phyloP scores from a whole-genome alignment of 2,329 filamentous ascomycete species.

The Aspergillus phoenicis region DNA sequence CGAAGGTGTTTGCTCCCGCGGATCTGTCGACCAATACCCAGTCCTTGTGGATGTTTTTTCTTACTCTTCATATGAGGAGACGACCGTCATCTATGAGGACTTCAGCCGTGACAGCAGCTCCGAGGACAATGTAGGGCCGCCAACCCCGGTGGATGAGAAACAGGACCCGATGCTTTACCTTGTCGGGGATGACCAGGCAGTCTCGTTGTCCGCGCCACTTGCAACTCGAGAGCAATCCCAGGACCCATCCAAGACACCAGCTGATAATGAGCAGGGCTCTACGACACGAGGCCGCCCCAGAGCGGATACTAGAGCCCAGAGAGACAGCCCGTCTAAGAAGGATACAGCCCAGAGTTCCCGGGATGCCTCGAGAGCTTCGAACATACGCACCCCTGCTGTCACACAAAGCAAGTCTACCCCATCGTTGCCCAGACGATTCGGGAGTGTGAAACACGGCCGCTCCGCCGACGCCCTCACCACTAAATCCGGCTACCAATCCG shows the following conservation, averaged over 20 bases:
- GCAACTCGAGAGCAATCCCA: conserved; percentile 7
- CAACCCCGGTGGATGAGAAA: conserved; percentile 28
- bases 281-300: neutral
- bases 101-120: conserved; percentile 26
- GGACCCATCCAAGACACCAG: neutral
- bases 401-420: conserved; percentile 1
- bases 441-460: conserved; percentile 22
- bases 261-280: neutral
- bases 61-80: conserved; percentile 15
- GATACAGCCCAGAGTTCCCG: conserved; percentile 1
- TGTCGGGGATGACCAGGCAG: conserved; percentile 10
- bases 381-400: neutral
- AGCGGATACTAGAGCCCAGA: neutral
- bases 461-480: conserved; percentile 18
- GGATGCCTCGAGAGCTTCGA: neutral
- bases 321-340: conserved; percentile 4
- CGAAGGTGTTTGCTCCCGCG: conserved; percentile 39
- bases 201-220: conserved; percentile 7
- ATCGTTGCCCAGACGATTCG: conserved; percentile 20
- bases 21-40: conserved; percentile 49
- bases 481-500: conserved; percentile 27
- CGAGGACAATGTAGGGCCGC: conserved; percentile 30
- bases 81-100: conserved; percentile 20
- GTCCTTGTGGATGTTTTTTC: conserved; percentile 39
- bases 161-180: conserved; percentile 22